Percentiles rank a stretch among this genome's conserved stretches.
Evolutionary conservation across 345 rosid genomes (phyloP).

Genomic region (Kandelia obovata): DNA sequence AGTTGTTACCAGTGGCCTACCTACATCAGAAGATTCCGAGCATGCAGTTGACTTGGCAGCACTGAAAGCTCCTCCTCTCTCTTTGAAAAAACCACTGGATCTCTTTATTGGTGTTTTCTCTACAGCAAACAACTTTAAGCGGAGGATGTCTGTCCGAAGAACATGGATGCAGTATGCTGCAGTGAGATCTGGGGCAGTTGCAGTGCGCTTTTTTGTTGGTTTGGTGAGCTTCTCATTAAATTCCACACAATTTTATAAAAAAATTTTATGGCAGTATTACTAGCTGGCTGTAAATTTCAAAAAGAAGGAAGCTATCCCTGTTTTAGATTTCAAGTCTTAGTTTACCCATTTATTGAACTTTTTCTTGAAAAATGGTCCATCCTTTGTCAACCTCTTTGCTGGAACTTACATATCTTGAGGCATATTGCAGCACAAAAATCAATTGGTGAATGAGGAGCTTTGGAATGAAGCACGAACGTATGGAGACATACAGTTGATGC

Average conservation of each 20-base stretch:
- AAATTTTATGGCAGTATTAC: neutral
- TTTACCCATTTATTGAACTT: neutral
- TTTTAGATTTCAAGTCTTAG: neutral
- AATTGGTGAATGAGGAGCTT: slow-evolving; percentile 77
- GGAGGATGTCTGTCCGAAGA: slow-evolving; percentile 93
- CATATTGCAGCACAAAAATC: slow-evolving; percentile 82
- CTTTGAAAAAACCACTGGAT: slow-evolving; percentile 49
- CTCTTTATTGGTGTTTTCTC: slow-evolving; percentile 94
- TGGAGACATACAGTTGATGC: slow-evolving; percentile 92
- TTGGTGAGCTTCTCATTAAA: slow-evolving; percentile 50
- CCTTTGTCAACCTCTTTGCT: slow-evolving; percentile 7
- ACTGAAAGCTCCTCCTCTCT: slow-evolving; percentile 60
- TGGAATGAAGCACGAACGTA: slow-evolving; percentile 86
- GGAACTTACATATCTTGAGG: slow-evolving; percentile 18
- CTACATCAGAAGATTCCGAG: slow-evolving; percentile 83
- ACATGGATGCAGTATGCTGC: slow-evolving; percentile 97
- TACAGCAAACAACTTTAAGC: slow-evolving; percentile 87
- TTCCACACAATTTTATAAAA: neutral
- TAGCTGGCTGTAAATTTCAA: neutral
- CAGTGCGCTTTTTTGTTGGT: slow-evolving; percentile 95
- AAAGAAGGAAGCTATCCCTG: neutral
- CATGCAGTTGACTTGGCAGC: slow-evolving; percentile 61
- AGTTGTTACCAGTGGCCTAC: slow-evolving; percentile 84
- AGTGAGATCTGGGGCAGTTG: slow-evolving; percentile 67
- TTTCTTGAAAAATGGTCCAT: neutral